Percentiles rank a stretch among this genome's conserved stretches.
phyloP scores from a whole-genome alignment of 2,329 filamentous ascomycete genomes.

The Ramularia endophylla region DNA sequence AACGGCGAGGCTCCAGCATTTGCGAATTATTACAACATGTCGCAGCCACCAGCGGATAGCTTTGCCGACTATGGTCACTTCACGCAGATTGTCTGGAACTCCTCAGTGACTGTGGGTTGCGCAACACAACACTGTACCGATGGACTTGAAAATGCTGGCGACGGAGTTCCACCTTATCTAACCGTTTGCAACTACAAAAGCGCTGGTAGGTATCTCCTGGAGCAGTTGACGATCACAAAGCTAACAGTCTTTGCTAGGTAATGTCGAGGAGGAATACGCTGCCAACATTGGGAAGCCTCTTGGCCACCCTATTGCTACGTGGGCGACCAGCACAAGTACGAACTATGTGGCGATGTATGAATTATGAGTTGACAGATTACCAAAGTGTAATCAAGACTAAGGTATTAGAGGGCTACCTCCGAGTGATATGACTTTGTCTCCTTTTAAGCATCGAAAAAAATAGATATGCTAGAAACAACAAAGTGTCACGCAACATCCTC shows the following conservation, averaged over 20 bases:
- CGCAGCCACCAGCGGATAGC: conserved; percentile 52
- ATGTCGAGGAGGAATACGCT: neutral
- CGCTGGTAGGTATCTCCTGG: conserved; percentile 50
- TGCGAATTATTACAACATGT: conserved; percentile 27
- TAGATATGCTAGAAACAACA: too few species aligned
- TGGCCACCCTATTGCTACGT: neutral
- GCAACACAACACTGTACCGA: conserved; percentile 50
- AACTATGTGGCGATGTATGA: too few species aligned
- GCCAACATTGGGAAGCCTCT: neutral
- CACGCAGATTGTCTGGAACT: conserved; percentile 65
- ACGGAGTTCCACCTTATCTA: conserved; percentile 49
- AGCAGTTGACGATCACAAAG: neutral
- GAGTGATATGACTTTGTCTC: too few species aligned
- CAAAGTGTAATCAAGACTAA: too few species aligned
- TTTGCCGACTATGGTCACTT: conserved; percentile 68
- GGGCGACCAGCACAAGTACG: conserved; percentile 1
- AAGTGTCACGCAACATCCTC: too few species aligned
- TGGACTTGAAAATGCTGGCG: conserved; percentile 35
- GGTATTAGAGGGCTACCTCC: too few species aligned
- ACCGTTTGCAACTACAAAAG: conserved; percentile 83
- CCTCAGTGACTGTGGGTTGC: conserved; percentile 58
- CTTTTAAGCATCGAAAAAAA: too few species aligned
- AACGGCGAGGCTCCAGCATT: conserved; percentile 63
- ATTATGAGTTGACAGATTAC: too few species aligned
- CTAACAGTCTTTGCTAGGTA: neutral